Evolutionary conservation across 73 alveolate species (phyloP), one percentile per base, ranked within the genome.

Genomic region (Paramecium sexaurelia): DNA sequence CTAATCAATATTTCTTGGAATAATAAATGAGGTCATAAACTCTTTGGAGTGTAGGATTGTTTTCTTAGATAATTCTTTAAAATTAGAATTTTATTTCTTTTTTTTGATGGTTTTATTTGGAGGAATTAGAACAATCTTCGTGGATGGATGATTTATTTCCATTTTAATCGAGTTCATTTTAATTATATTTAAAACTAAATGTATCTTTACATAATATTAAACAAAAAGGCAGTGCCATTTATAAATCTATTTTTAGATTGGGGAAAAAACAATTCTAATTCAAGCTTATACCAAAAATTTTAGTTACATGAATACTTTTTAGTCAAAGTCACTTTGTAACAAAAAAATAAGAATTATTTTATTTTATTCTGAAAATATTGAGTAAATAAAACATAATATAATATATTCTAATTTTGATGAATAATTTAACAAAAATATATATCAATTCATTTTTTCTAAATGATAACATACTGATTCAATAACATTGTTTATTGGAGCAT

Each of bases 381-480:
- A 26, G n/a, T 47, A 51, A 47, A 47, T 11, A 47, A 43, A 43
- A 6, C 55, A 11, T 1, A 13, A 45, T 45, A 10, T 15, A 13
- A 57, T n/a, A 19, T 57, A 57, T 57, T 24, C 13, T 57, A 2
- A 57, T 57, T 19, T 15, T 57, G 11, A 20, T 57, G n/a, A 57
- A 45, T 45, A 45, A 45, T 13, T 22, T 45, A 45, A 57, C 20
- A 27, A 82, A 17, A 26, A 6, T 24, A 24, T 24, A 24, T 39
- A 36, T 85, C 92, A 85, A 29, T 37, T 22, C 41, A 40, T 85
- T 47, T 85, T 85, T 35, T 85, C 92, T 36, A 85, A 85, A 24
- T 85, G 92, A 35, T 36, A 85, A 32, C 87, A 56, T 33, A 85
- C 92, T 45, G 39, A 45, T 57, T 85, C 92, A 9, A 85, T 55